Base-by-base conservation (phyloP, 2,329 filamentous ascomycete genomes). In the Pseudogymnoascus sp. region DNA sequence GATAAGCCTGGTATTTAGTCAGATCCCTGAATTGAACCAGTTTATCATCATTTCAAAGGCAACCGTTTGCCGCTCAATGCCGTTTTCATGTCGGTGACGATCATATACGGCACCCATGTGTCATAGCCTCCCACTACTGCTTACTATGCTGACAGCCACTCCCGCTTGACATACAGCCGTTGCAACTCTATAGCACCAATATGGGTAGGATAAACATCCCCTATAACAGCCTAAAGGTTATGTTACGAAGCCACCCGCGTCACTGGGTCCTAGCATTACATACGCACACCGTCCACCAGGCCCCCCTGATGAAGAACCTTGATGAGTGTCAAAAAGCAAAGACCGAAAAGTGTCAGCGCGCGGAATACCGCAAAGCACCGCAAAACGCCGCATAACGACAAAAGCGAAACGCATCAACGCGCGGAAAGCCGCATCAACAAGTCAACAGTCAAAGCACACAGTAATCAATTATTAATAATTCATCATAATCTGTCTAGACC, bases 381-480 rank as follows among this genome's bases (percentile, higher is more conserved):
- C 21, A 21, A 21, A 21, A 21, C 21, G 21, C 21, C 21, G 21
- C 21, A 21, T 21, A 21, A 21, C 21, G 21, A 21, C 21, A 21
- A 21, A 21, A 21, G 21, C 21, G 21, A 21, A 21, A 21, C 21
- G 0, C 2, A 48, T 48, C 13, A 48, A 3, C 10, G 21, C n/a
- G 13, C 29, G 6, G 42, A 51, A 31, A 8, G 27, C 15, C 29
- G 8, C 27, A 31, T 10, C 13, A 31, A 29, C 27, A 51, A 4
- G 2, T 10, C 27, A 51, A 31, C 15, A 13, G 4, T 10, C 1
- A 31, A 33, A 51, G 21, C 33, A 17, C n/a, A 33, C 29, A 33
- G 21, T n/a, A 55, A 33, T 33, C 48, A 55, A 55, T 55, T 55
- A 55, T 21, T 55, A 55, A 55, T 55, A 55, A 33, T 55, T 55